phyloP scores from a whole-genome alignment of 495 filamentous ascomycete species.

The Podospora didyma region DNA sequence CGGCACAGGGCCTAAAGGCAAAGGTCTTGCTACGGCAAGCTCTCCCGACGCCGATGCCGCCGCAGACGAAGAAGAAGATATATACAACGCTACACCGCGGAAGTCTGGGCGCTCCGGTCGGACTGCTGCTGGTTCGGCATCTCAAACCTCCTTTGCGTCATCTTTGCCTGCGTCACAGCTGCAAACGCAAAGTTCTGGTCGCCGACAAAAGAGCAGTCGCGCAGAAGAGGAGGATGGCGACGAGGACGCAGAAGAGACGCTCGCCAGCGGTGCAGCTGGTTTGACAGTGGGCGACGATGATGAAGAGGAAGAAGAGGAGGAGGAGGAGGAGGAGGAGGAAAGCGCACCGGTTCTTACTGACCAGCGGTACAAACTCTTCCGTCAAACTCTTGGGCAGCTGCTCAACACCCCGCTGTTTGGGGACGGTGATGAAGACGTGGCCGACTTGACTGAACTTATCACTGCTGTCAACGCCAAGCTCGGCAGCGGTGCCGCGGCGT shows the following conservation, averaged over 20 bases:
- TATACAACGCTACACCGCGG: constrained; percentile 38
- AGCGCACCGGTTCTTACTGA: constrained; percentile 50
- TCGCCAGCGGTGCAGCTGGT: constrained; percentile 32
- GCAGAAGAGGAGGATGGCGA: neutral
- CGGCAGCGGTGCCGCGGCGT: constrained; percentile 42
- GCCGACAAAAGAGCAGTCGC: neutral
- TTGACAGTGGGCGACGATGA: constrained; percentile 28
- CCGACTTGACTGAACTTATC: constrained; percentile 69
- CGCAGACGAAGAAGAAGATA: constrained; percentile 32
- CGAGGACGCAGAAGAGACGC: constrained; percentile 27
- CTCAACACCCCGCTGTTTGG: constrained; percentile 75
- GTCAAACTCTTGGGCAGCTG: constrained; percentile 71
- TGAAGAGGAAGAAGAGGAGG: constrained; percentile 9
- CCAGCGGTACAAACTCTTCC: constrained; percentile 68
- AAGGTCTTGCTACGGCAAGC: constrained; percentile 11
- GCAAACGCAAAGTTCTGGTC: constrained; percentile 23
- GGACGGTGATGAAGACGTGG: constrained; percentile 66
- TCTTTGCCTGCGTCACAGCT: constrained; percentile 44
- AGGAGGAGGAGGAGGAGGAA: constrained; percentile 12
- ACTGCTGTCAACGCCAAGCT: constrained; percentile 74
- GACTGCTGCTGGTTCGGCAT: constrained; percentile 23
- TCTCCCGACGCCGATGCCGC: constrained; percentile 13
- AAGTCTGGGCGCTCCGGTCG: constrained; percentile 26
- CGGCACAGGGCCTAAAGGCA: constrained; percentile 12
- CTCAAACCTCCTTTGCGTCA: constrained; percentile 44